phyloP scores from a whole-genome alignment of 2,329 filamentous ascomycete species.

The Neurospora crassa region DNA sequence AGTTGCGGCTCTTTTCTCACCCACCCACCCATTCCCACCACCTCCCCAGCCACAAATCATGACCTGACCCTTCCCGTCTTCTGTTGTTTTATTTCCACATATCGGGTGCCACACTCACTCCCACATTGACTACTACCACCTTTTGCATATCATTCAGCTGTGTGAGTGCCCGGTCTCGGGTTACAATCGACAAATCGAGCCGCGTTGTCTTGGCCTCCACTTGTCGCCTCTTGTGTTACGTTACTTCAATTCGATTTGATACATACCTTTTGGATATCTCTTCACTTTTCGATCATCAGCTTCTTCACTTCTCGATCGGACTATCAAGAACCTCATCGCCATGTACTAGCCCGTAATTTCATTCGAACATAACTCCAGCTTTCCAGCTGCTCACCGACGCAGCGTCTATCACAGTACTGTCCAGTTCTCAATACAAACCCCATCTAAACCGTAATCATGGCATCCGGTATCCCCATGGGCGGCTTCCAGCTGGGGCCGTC shows the following conservation, averaged over 20 bases:
- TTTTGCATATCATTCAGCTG: background rate
- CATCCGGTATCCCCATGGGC: conserved; percentile 31
- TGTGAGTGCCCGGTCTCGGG: background rate
- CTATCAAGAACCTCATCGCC: background rate
- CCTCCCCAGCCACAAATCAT: background rate
- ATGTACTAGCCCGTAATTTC: background rate
- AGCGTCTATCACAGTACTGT: conserved; percentile 6
- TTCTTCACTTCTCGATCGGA: background rate
- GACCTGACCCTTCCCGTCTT: background rate
- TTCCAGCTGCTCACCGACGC: background rate
- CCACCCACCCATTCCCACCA: background rate
- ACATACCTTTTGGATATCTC: background rate
- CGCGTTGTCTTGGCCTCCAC: background rate
- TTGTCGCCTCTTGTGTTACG: background rate
- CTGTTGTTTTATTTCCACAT: background rate
- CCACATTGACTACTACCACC: background rate
- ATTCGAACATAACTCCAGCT: background rate
- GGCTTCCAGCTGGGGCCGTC: conserved; percentile 40
- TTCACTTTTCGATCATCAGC: background rate
- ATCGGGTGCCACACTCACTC: background rate
- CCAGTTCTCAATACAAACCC: background rate
- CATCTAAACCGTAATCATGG: conserved; percentile 10
- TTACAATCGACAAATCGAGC: background rate
- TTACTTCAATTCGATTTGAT: background rate
- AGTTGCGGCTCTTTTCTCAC: background rate